Conservation (phyloP, 208 protist species). For the Wallacemonas sp. region DNA sequence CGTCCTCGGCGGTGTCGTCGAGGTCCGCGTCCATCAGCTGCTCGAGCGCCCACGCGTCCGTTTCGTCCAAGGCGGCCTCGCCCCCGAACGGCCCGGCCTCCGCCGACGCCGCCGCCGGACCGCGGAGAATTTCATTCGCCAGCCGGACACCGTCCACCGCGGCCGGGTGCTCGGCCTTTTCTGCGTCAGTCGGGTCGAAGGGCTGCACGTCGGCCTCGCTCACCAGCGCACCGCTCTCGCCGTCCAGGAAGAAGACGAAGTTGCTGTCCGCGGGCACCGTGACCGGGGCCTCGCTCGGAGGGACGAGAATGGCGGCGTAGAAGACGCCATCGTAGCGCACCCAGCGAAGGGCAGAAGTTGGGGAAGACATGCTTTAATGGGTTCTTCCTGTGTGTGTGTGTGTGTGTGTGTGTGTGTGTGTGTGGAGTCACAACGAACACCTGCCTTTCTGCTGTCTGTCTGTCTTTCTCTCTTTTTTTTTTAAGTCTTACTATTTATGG, state of each 20-base stretch:
- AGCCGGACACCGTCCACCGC: conserved; percentile 54
- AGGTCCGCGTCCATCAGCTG: conserved; percentile 4
- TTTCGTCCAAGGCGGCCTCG: neutral
- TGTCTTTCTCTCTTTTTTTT: no score
- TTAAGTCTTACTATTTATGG: no score
- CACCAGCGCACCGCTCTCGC: conserved; percentile 63
- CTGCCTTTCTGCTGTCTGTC: no score
- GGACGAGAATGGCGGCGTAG: conserved; percentile 66
- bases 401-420: no score
- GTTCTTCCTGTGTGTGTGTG: no score
- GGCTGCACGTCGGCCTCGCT: conserved; percentile 46
- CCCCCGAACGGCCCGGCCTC: neutral
- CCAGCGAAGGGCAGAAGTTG: conserved; percentile 64
- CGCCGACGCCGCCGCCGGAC: neutral
- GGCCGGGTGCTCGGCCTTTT: conserved; percentile 48
- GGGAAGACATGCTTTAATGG: conserved; percentile 7
- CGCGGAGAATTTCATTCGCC: conserved; percentile 54
- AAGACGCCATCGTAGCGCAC: conserved; percentile 69
- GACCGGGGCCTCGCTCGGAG: conserved; percentile 40
- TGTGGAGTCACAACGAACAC: no score
- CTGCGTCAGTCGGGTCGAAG: conserved; percentile 55
- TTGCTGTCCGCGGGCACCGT: conserved; percentile 32
- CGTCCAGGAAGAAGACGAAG: conserved; percentile 80
- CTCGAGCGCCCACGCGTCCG: neutral
- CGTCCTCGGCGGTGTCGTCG: neutral